Base-by-base conservation (phyloP, 1,284 basidiomycete genomes). In the Papiliotrema laurentii region DNA sequence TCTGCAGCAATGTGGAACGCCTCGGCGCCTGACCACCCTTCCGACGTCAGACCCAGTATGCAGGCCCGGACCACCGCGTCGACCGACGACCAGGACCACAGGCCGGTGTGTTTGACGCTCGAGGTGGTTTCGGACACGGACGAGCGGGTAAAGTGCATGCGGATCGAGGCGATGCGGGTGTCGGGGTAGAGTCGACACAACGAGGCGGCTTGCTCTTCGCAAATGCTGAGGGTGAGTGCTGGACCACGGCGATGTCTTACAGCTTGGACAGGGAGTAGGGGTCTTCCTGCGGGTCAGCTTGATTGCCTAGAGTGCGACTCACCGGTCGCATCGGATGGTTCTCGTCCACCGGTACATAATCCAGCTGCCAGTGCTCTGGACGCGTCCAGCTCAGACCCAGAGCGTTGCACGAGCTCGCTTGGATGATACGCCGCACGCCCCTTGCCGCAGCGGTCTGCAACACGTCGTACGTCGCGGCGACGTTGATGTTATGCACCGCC, bases 141-240 rank as follows among this genome's bases (percentile, higher is more conserved):
- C 6, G 42, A 39, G 9, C 52, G 44, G 14, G 55, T 55, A 51
- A 63, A 64, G 47, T 72, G 70, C 39, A 68, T 61, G 5, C 71
- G 68, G 13, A 73, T 54, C 14, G 63, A 63, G 3, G 67, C 62
- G 40, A 72, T 66, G 19, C 65, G 55, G 37, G 63, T 49, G 37
- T 60, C 57, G 2, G 65, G 63, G 51, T 65, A 56, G 3, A 56
- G 46, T 9, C 67, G 62, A 27, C 62, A 58, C 13, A 73, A 42
- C 4, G 60, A 51, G 27, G 59, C 58, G 28, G 65, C 65, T 52
- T 73, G 71, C 25, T 65, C 50, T 52, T 73, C 71, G 50, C 57
- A 59, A 21, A 64, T 58, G 4, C 60, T 61, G 46, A 6, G 19
- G 28, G 14, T 33, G 19, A 6, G 31, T 9, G 10, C 19, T 13